Evolutionary conservation across 2,329 filamentous ascomycete genomes (phyloP).

Genomic region (Cladosporium sp.): DNA sequence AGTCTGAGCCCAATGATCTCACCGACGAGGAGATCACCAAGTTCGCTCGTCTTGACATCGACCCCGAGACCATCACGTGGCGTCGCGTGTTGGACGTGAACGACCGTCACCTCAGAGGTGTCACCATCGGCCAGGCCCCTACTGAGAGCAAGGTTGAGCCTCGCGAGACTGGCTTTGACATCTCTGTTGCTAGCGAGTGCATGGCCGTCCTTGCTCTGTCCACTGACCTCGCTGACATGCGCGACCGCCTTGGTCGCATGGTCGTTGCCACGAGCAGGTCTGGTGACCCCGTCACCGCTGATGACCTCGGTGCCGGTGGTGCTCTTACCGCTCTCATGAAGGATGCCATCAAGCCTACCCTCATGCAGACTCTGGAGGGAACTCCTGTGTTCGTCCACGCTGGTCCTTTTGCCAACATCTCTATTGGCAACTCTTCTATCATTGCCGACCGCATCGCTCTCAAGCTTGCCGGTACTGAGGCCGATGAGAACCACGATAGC

Average conservation of each 20-base stretch:
- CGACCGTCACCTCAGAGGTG: conserved; percentile 83
- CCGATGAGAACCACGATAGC: conserved; percentile 75
- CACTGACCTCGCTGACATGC: conserved; percentile 81
- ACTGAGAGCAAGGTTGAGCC: conserved; percentile 82
- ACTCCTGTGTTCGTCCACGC: conserved; percentile 98
- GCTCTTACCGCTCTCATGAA: conserved; percentile 93
- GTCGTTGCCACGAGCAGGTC: conserved; percentile 82
- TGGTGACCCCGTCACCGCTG: conserved; percentile 91
- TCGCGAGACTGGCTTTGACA: conserved; percentile 91
- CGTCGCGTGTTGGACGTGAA: conserved; percentile 94
- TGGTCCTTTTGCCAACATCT: conserved; percentile 97
- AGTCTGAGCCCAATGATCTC: conserved; percentile 87
- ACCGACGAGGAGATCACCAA: conserved; percentile 82
- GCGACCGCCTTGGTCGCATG: conserved; percentile 91
- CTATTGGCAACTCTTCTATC: conserved; percentile 93
- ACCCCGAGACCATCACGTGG: conserved; percentile 97
- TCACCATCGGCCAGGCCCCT: conserved; percentile 81
- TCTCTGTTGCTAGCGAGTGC: conserved; percentile 94
- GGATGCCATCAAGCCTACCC: conserved; percentile 97
- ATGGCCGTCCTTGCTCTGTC: conserved; percentile 97
- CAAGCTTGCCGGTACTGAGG: conserved; percentile 92
- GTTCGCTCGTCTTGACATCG: conserved; percentile 94
- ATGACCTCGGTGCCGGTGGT: conserved; percentile 89
- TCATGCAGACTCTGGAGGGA: conserved; percentile 97
- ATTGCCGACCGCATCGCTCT: conserved; percentile 92